phyloP scores from a whole-genome alignment of 2,329 filamentous ascomycete species.

The Alternaria longipes region DNA sequence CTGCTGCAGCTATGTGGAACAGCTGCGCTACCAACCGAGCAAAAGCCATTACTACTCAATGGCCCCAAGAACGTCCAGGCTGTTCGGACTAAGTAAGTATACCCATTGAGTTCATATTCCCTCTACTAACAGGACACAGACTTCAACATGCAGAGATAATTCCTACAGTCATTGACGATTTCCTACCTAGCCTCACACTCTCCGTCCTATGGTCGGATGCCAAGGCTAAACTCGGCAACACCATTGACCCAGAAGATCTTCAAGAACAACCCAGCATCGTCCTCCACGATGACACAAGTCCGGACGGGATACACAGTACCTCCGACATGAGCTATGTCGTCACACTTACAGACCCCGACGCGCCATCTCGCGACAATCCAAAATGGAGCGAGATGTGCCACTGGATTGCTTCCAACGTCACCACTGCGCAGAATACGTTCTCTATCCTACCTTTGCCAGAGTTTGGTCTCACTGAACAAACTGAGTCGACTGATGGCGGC shows the following conservation, averaged over 20 bases:
- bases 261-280: constrained; percentile 54
- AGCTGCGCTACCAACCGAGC: constrained; percentile 39
- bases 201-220: constrained; percentile 58
- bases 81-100: constrained; percentile 41
- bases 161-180: constrained; percentile 66
- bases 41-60: constrained; percentile 33
- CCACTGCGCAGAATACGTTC: constrained; percentile 32
- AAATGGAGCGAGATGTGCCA: constrained; percentile 68
- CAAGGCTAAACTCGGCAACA: constrained; percentile 62
- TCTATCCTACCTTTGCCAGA: constrained; percentile 42
- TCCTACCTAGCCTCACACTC: constrained; percentile 64
- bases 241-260: constrained; percentile 56
- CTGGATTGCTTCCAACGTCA: constrained; percentile 58
- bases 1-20: constrained; percentile 28
- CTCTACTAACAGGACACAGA: constrained; percentile 28
- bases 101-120: not conserved
- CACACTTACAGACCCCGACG: constrained; percentile 66
- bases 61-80: constrained; percentile 29
- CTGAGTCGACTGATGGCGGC: constrained; percentile 14
- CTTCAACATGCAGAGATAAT: constrained; percentile 53
- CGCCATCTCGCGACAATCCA: constrained; percentile 62
- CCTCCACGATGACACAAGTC: constrained; percentile 47
- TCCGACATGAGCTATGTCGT: constrained; percentile 57
- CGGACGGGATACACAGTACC: constrained; percentile 23
- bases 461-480: constrained; percentile 19